phyloP scores from a whole-genome alignment of 176 grass and related monocot genomes.

The Triticum urartu region DNA sequence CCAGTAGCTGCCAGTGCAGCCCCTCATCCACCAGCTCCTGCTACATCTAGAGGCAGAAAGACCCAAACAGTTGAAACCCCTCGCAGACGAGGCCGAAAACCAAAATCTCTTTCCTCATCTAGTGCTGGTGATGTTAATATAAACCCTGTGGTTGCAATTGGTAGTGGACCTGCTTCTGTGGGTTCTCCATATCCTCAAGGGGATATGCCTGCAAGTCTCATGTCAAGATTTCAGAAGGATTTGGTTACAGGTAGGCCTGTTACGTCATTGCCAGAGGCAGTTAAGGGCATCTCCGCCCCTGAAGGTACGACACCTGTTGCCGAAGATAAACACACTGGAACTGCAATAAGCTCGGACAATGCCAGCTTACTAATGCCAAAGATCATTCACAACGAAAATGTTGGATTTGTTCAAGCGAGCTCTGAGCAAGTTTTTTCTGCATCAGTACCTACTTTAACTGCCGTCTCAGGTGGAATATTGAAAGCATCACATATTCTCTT shows the following conservation, averaged over 20 bases:
- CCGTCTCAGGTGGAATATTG: constrained; percentile 47
- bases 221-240: constrained; percentile 40
- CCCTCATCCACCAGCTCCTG: constrained; percentile 32
- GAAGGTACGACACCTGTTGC: constrained; percentile 33
- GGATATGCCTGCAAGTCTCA: constrained; percentile 23
- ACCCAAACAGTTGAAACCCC: constrained; percentile 51
- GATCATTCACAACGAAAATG: constrained; percentile 30
- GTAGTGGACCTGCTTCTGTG: constrained; percentile 35
- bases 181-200: constrained; percentile 42
- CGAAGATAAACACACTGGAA: constrained; percentile 37
- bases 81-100: constrained; percentile 68
- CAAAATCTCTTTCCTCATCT: constrained; percentile 44
- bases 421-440: constrained; percentile 24
- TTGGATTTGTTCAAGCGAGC: constrained; percentile 39
- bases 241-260: constrained; percentile 34
- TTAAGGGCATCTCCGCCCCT: constrained; percentile 35
- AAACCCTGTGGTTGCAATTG: constrained; percentile 31
- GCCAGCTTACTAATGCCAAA: constrained; percentile 34
- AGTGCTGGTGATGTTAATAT: constrained; percentile 32
- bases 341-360: constrained; percentile 29
- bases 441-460: constrained; percentile 39
- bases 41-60: constrained; percentile 54
- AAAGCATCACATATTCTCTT: constrained; percentile 40
- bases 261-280: constrained; percentile 29
- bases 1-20: constrained; percentile 22